Percentiles rank a stretch among this genome's conserved stretches.
phyloP scores from a whole-genome alignment of 495 filamentous ascomycete genomes.

The Penicillium pancosmium region DNA sequence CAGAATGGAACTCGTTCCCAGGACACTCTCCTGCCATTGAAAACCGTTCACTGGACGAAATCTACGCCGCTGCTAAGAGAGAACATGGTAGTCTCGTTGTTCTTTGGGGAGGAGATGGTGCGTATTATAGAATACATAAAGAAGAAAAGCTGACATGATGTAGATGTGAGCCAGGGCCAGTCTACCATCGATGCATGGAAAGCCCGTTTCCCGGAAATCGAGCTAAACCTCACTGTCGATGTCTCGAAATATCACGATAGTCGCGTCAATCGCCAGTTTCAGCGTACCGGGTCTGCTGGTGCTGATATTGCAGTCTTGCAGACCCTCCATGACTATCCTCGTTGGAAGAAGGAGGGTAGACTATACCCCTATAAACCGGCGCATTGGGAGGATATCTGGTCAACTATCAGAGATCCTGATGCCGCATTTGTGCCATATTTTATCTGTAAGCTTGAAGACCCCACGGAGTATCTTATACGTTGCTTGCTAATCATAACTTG shows the following conservation, averaged over 20 bases:
- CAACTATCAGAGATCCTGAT: neutral
- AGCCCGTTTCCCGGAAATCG: slow-evolving; percentile 1
- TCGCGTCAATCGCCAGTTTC: slow-evolving; percentile 1
- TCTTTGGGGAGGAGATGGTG: slow-evolving; percentile 8
- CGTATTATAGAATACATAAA: neutral
- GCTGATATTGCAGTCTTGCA: slow-evolving; percentile 3
- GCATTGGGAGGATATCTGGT: neutral
- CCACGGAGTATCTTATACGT: neutral
- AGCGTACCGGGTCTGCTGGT: neutral
- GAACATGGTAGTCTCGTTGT: neutral
- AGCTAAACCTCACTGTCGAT: slow-evolving; percentile 8
- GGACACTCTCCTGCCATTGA: neutral
- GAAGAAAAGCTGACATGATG: neutral
- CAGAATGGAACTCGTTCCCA: neutral
- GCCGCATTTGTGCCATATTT: neutral
- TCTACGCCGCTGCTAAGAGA: slow-evolving; percentile 8
- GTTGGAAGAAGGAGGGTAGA: neutral
- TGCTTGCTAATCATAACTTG: neutral
- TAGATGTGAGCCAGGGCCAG: slow-evolving; percentile 1
- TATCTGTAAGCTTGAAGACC: neutral
- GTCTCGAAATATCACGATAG: slow-evolving; percentile 8
- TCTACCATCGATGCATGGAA: slow-evolving; percentile 2
- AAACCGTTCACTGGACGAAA: slow-evolving; percentile 1
- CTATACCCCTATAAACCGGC: slow-evolving; percentile 7
- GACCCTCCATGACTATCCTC: neutral